These are phyloP conservation scores for Candida smagusa DNA, from an alignment of 1,139 yeast species.

Conservation along the genomic window DNA sequence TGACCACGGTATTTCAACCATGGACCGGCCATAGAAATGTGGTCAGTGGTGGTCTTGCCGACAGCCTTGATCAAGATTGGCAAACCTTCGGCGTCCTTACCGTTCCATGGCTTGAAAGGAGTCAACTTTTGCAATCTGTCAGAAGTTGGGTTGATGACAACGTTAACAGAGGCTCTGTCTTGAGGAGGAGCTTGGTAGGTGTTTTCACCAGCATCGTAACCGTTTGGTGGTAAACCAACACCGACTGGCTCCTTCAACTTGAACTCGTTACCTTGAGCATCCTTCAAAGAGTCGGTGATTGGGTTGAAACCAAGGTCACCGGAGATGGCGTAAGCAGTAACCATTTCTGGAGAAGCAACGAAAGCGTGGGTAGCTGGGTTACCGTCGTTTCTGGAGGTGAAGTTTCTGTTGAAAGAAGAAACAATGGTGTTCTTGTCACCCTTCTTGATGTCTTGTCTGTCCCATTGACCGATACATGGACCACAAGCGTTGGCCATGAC, in stretches of 20 bases:
- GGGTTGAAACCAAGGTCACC: constrained; percentile 99
- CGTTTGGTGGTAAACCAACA: constrained; percentile 87
- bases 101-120: constrained; percentile 76
- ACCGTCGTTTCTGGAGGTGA: constrained; percentile 98
- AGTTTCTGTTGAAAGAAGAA: constrained; percentile 98
- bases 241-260: constrained; percentile 87
- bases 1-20: constrained; percentile 99
- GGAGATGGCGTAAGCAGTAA: constrained; percentile 92
- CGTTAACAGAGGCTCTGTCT: constrained; percentile 75
- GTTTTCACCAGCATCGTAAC: constrained; percentile 93
- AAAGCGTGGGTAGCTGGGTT: constrained; percentile 98
- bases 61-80: constrained; percentile 95
- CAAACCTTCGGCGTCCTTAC: constrained; percentile 84
- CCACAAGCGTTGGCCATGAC: constrained; percentile 99
- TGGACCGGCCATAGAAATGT: constrained; percentile 99
- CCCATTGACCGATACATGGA: constrained; percentile 99
- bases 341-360: constrained; percentile 97
- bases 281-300: constrained; percentile 89
- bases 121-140: constrained; percentile 52
- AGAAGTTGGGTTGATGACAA: constrained; percentile 79
- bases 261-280: constrained; percentile 93
- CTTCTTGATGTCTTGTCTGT: constrained; percentile 93
- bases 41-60: constrained; percentile 99
- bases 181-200: constrained; percentile 98
- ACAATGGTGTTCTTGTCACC: constrained; percentile 98